These are phyloP conservation scores for Arthrobotrys pseudoclavata DNA, from an alignment of 2,329 filamentous ascomycete species.

Conservation along the genomic window DNA sequence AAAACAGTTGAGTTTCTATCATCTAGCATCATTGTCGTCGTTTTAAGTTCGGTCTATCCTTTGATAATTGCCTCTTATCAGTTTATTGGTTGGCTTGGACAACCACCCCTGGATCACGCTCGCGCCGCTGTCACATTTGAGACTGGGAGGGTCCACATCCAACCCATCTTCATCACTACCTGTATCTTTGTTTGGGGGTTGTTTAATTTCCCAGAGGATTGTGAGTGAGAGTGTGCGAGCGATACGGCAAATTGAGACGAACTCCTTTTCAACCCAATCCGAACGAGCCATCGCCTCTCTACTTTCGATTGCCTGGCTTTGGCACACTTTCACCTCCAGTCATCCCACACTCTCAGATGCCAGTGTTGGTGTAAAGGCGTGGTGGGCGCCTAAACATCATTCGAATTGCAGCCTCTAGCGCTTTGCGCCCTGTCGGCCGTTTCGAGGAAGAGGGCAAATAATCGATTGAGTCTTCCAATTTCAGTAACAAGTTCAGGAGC, in stretches of 20 bases:
- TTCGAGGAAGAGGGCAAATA: conserved; percentile 61
- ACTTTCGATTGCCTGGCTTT: conserved; percentile 32
- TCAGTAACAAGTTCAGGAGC: conserved; percentile 52
- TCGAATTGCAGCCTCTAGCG: conserved; percentile 61
- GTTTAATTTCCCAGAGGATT: conserved; percentile 60
- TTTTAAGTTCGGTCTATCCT: conserved; percentile 45
- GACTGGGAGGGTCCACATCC: conserved; percentile 48
- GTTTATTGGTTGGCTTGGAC: conserved; percentile 57
- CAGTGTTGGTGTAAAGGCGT: conserved; percentile 58
- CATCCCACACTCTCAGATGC: conserved; percentile 52
- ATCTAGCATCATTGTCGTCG: conserved; percentile 38
- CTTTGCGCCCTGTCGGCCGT: conserved; percentile 60
- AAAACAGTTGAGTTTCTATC: conserved; percentile 47
- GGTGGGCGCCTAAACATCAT: conserved; percentile 60
- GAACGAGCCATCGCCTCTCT: conserved; percentile 45
- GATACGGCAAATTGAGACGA: conserved; percentile 57
- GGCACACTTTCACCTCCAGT: conserved; percentile 47
- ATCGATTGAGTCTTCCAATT: conserved; percentile 60
- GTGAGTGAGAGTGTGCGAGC: conserved; percentile 42
- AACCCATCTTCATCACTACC: conserved; percentile 54
- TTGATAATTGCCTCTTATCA: conserved; percentile 56
- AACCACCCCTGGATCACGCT: conserved; percentile 50
- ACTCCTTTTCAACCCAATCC: conserved; percentile 59
- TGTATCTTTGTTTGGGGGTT: conserved; percentile 46
- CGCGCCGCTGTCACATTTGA: conserved; percentile 60